Percentiles rank a stretch among this genome's conserved stretches.
These are phyloP conservation scores for Tephrocybe sp. DNA, from an alignment of 768 basidiomycete genomes.

Conservation along the genomic window DNA sequence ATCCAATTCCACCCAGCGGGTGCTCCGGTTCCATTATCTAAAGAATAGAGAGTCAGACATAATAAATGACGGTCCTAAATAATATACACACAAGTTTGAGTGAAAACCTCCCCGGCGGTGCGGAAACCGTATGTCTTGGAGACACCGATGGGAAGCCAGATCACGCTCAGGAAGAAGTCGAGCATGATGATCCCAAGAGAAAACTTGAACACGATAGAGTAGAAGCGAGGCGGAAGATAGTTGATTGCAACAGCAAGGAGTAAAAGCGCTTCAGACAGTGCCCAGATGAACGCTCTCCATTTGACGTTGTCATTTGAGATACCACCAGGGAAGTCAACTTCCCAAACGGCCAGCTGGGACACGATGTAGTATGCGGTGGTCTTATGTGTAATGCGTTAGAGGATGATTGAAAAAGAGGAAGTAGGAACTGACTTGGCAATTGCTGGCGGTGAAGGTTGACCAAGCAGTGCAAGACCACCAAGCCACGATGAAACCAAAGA, in stretches of 20 bases:
- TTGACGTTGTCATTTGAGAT: conserved; percentile 66
- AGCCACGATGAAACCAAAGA: conserved; percentile 87
- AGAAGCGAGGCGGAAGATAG: conserved; percentile 74
- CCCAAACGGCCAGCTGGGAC: conserved; percentile 79
- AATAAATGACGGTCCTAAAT: neutral
- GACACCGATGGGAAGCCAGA: conserved; percentile 93
- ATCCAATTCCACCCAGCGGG: conserved; percentile 91
- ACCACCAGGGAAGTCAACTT: conserved; percentile 81
- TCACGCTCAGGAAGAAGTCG: conserved; percentile 84
- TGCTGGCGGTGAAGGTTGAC: conserved; percentile 91
- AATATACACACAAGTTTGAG: conserved; percentile 61
- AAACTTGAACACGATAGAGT: conserved; percentile 76
- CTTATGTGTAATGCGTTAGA: conserved; percentile 31
- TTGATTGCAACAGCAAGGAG: conserved; percentile 77
- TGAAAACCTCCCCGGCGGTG: conserved; percentile 80
- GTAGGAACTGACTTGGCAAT: conserved; percentile 63
- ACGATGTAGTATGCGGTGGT: conserved; percentile 89
- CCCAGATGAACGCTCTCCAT: conserved; percentile 87
- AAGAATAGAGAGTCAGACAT: conserved; percentile 2
- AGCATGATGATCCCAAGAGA: conserved; percentile 74
- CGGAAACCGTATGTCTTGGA: conserved; percentile 88
- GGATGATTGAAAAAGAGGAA: neutral
- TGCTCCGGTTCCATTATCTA: conserved; percentile 89
- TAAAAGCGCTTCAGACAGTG: conserved; percentile 70
- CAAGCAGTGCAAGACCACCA: conserved; percentile 96